Base-by-base conservation (phyloP, 2,329 filamentous ascomycete species). In the Cladosporium velox region DNA sequence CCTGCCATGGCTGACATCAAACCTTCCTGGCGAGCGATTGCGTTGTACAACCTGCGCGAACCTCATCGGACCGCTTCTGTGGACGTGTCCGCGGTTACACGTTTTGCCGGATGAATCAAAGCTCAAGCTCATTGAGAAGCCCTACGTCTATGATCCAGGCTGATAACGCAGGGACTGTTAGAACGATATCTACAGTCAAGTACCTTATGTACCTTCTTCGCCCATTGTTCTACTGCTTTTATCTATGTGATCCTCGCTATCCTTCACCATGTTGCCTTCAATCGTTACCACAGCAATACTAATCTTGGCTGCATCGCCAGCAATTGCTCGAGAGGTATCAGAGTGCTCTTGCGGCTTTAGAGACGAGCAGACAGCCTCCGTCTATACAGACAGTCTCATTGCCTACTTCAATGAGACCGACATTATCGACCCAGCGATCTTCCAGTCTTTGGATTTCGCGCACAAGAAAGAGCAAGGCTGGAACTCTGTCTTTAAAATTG, bases 341-440 rank as follows among this genome's bases (percentile, higher is more conserved):
- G 66, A 75, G 66, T 83, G 81, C 66, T 72, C 74, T 35, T 83
- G 81, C 67, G 81, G 81, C 14, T 83, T 78, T 66, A 77, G 77
- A 67, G 80, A 83, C 67, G 52, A 66, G 1, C 64, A 68, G 4
- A 76, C 77, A 3, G 68, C 74, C 5, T 67, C 76, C 11, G 64
- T 81, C 24, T 82, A 78, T 64, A 83, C 81, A 1, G 80, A 83
- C 47, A 77, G 77, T n/a, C 73, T 80, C n/a, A 79, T 83, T 44
- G 74, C 80, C 7, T 83, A 82, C 70, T 83, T 83, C 76, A 83
- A 83, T 67, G 81, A 83, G 65, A 79, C 80, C 4, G 68, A 69
- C 8, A 30, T 26, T 69, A 65, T 55, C 62, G 79, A 34, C 73
- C 76, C 35, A 15, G 58, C 68, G 1, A 64, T 73, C 3, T 79